Base-by-base conservation (phyloP, 257 asterid species). In the Lycium barbarum region DNA sequence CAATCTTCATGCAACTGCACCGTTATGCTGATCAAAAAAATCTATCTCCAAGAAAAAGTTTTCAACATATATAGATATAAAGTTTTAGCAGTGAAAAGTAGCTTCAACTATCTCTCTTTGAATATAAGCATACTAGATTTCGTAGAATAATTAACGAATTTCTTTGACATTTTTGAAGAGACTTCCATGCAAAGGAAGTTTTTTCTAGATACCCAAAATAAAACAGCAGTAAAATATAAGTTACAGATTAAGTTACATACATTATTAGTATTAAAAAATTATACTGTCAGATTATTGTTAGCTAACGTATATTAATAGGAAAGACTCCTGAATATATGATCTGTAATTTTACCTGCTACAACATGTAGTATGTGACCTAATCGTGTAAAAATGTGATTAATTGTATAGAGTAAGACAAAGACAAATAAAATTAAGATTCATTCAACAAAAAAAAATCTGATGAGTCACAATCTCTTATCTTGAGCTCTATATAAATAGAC, bases 11-110 rank as follows among this genome's bases (percentile, higher is more conserved):
- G 62, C 45, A 78, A 78, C 0, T 17, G 53, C 49, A 26, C 65
- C 13, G 33, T 78, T 33, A 26, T 1, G 2, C 33, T 78, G 49
- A 51, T 6, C 82, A 78, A 33, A 17, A 53, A 78, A 78, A 78
- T 78, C 66, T 26, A 26, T 78, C 82, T 78, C 82, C 17, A 54
- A 7, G 49, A 53, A 53, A 20, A 78, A 53, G 9, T 53, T 78
- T 5, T 63, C 26, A 33, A 2, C 63, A 14, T 76, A 33, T 78
- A 53, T 53, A 53, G 82, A 78, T 78, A 78, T 53, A 78, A 78
- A 78, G 82, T 78, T 78, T 51, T 53, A 78, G 65, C 82, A 78
- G 82, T 53, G 40, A 26, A 76, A 78, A 78, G 82, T 33, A 78
- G 81, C 61, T 73, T 73, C 61, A 73, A 47, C 80, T 43, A 73